Evolutionary conservation across 805 yeast species (phyloP), one percentile per base, ranked within the genome.

Genomic region (Suhomyces xylopsoci): DNA sequence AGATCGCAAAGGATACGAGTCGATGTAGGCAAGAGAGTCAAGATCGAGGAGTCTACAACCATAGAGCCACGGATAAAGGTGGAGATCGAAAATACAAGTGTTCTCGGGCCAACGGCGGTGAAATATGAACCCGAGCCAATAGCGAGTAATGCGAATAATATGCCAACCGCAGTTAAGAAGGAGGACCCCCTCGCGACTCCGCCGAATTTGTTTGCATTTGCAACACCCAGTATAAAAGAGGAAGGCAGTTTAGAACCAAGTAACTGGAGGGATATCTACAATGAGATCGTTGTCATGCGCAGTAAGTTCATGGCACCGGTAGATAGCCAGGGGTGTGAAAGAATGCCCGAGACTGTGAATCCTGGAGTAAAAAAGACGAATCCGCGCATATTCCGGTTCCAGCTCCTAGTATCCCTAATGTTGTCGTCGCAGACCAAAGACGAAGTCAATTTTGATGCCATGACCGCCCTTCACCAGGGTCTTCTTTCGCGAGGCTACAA

Each of bases 371-470:
- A 62, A 30, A 43, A 47, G 7, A 49, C 36, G 0, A 65, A 70
- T 26, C 82, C 83, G 1, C 62, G 64, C 15, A 58, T 68, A 1
- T 81, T 69, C 62, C 75, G 97, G 48, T 86, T 85, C 62, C 97
- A 91, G 66, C 73, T 89, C 34, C 74, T 92, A 32, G 76, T 91
- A 0, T 84, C 96, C 3, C 75, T 92, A 49, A 88, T 92, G 92
- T 81, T 92, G 28, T 88, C 96, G 8, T 81, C 97, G 0, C 97
- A 92, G 60, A 92, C 98, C 1, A 91, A 88, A 63, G 98, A 92
- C 67, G 96, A 90, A 65, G 82, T 85, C 47, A 92, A 90, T 55
- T 87, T 78, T 50, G 79, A 78, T 42, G 96, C 94, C 0, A 87
- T 91, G 84, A 65, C 66, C 14, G 78, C 70, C 28, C 70, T 93